Conservation (phyloP, 1,284 basidiomycete genomes). For the Rhodotorula mucilaginosa region DNA sequence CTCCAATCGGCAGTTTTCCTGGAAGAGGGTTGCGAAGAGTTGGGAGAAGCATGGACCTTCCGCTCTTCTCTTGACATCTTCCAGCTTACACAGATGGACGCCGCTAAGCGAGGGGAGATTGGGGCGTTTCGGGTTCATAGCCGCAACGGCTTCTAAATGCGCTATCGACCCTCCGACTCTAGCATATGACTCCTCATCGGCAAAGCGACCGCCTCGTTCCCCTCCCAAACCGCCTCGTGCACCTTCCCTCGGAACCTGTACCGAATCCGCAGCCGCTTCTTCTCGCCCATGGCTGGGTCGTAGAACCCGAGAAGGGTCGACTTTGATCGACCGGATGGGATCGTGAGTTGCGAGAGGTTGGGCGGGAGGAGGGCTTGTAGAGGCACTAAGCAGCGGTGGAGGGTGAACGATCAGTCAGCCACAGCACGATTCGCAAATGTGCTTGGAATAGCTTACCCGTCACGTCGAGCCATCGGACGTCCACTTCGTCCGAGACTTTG, state of each 20-base stretch:
- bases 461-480: conserved; percentile 35
- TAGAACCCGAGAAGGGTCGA: conserved; percentile 45
- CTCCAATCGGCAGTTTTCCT: too few species aligned
- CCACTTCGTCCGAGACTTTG: conserved; percentile 16
- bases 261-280: conserved; percentile 66
- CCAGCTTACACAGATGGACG: too few species aligned
- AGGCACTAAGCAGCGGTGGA: conserved; percentile 64
- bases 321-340: conserved; percentile 67
- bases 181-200: conserved; percentile 59
- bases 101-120: not conserved
- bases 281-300: conserved; percentile 58
- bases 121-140: too few species aligned
- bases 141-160: not conserved
- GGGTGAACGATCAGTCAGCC: conserved; percentile 39
- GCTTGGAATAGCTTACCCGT: conserved; percentile 9
- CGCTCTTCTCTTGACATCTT: too few species aligned
- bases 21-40: too few species aligned
- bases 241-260: conserved; percentile 71
- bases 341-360: conserved; percentile 68
- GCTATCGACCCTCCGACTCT: not conserved
- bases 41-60: too few species aligned
- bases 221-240: conserved; percentile 74
- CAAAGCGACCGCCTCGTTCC: conserved; percentile 66
- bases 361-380: conserved; percentile 70
- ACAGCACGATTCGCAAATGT: conserved; percentile 34